Base-by-base conservation (phyloP, 306 rosid genomes). In the Luffa acutangula region DNA sequence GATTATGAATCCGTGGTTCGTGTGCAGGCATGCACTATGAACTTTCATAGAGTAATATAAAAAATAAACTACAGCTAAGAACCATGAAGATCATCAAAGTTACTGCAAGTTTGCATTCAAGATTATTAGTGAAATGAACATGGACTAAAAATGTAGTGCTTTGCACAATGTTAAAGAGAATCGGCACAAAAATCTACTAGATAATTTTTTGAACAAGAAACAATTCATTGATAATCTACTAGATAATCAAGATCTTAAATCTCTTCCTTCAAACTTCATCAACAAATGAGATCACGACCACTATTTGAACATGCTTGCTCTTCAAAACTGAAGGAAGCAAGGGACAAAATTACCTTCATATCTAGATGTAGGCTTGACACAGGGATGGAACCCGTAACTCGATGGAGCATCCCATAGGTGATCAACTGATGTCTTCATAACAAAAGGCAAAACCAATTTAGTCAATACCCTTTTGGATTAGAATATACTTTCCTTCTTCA, bases 361-460 rank as follows among this genome's bases (percentile, higher is more conserved):
- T 82, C 80, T 90, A 56, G 90, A 15, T 41, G 96, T 93, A 7
- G 91, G 96, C 88, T 87, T 89, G 84, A 89, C 83, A 82, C 98
- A 93, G 3, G 81, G 81, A 77, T 75, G 90, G 51, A 91, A 86
- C 45, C 85, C 92, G 78, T 76, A 69, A 84, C 89, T 88, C 80
- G 83, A 81, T 70, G 93, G 90, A 81, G 90, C 83, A 77, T 85
- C 86, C 97, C 97, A 91, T 53, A 90, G 96, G 71, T 87, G 76
- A 21, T 81, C 77, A 52, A 85, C 79, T 4, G 84, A 37, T 6
- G 64, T 70, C 76, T 85, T 85, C 80, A 58, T 12, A 37, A 76
- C 57, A 46, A 80, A 84, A 64, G 62, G 62, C 25, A 51, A n/a
- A 52, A 33, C 5, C 33, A 15, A 72, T 46, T 56, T 18, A 80